Evolutionary conservation across 1,139 yeast species (phyloP), one percentile per base, ranked within the genome.

Genomic region (Wickerhamomyces sp.): DNA sequence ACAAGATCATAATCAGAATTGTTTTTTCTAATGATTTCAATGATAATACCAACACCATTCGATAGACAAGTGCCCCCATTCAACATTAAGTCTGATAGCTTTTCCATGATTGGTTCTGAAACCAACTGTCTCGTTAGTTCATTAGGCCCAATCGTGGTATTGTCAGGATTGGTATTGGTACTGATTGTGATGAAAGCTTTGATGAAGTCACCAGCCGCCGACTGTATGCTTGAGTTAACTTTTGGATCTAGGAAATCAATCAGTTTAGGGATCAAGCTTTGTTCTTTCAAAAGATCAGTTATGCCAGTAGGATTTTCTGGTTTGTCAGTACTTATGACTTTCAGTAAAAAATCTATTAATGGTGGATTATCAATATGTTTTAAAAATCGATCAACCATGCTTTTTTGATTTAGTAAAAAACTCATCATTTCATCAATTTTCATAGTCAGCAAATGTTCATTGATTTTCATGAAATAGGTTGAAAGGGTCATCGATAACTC

Each of bases 31-130:
- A 94, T 94, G 44, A 92, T 83, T 61, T 92, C 98, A 58, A 92
- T 92, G 40, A 92, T 83, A 36, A 92, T 89, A 6, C 97, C 97
- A 26, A 92, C 98, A 42, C 97, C 97, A 49, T 92, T 92, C 27
- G 96, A 87, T 55, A 92, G 71, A 5, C 96, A 94, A 34, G 90
- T 82, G 5, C 97, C 96, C 15, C 97, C 97, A 47, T 77, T 68
- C 19, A 90, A 70, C 98, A 94, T 94, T 51, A 85, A 75, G n/a
- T 75, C 63, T 38, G 94, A 86, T 36, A 92, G 67, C 46, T 70
- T 70, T 42, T 71, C 67, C 49, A 81, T 70, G 68, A 88, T 80
- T 42, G 78, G 77, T 36, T 80, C 82, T 38, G 86, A 77, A 10
- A 90, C 97, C 40, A 92, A 72, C 59, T 92, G 92, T 48, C 99